Evolutionary conservation across 345 rosid genomes (phyloP), one percentile per base, ranked within the genome.

Genomic region (Raphanus raphanistrum): DNA sequence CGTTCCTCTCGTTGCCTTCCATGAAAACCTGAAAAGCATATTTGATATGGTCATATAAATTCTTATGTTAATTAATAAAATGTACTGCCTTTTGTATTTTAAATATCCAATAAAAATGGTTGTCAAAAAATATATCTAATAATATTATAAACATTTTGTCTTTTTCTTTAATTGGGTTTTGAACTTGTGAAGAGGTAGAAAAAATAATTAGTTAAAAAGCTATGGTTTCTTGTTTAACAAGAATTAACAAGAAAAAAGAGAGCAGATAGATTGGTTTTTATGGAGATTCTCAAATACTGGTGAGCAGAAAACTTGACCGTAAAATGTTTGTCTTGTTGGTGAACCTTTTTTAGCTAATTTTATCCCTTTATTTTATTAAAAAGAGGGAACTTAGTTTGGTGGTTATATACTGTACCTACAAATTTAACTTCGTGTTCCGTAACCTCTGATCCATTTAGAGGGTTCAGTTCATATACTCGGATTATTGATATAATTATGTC

Each of bases 261-360:
- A 3, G 61, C 26, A 17, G 15, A 48, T 27, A 32, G 38, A 60
- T 61, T 29, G 79, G 71, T 79, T 79, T 54, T 55, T 79, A 1
- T 17, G 25, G 16, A 63, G 71, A 58, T 38, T 57, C 63, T 64
- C 27, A 33, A 69, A 63, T 70, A 43, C 28, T 16, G 83, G 76
- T 80, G 79, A 80, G 83, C 83, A 25, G 79, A 80, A 80, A 68
- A 1, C 0, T 80, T 80, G 82, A 79, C 79, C 15, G 61, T 36
- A 36, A 73, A 69, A 79, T 25, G 63, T 68, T 74, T 15, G 63
- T 64, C 71, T 74, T 79, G 57, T 74, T 79, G 79, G 76, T 80
- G 76, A 80, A 74, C 79, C 64, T 70, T 67, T 74, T 80, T 80
- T 70, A 79, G 57, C 82, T 79, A 79, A 74, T 74, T 63, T 68